Evolutionary conservation across 2,329 filamentous ascomycete species (phyloP).

Genomic region (Cyphellophora attinorum): DNA sequence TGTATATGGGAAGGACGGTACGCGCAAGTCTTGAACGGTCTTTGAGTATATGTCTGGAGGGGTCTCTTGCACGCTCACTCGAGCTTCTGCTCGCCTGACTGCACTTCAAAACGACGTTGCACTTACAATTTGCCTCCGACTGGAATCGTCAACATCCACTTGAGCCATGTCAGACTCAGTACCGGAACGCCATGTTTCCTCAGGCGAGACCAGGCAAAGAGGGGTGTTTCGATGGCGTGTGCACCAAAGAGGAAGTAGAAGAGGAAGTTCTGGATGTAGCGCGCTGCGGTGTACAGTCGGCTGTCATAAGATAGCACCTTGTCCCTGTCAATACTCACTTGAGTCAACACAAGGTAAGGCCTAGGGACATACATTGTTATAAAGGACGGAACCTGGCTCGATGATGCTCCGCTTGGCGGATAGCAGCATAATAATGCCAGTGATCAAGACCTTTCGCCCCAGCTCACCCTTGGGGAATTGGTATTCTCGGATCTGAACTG

Average conservation of each 20-base stretch:
- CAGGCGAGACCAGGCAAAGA: slow-evolving; percentile 10
- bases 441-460: slow-evolving; percentile 7
- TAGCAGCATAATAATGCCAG: slow-evolving; percentile 8
- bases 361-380: slow-evolving; percentile 11
- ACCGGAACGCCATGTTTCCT: slow-evolving; percentile 10
- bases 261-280: slow-evolving; percentile 9
- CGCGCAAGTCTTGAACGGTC: too few relatives aligned
- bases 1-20: too few relatives aligned
- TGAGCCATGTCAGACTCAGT: slow-evolving; percentile 10
- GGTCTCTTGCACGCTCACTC: too few relatives aligned
- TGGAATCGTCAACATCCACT: slow-evolving; percentile 13
- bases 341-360: too few relatives aligned
- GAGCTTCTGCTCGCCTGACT: too few relatives aligned
- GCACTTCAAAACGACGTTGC: too few relatives aligned
- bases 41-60: too few relatives aligned
- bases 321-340: too few relatives aligned
- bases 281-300: slow-evolving; percentile 9
- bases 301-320: too few relatives aligned
- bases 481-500: too few relatives aligned
- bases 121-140: slow-evolving; percentile 6
- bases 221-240: slow-evolving; percentile 6
- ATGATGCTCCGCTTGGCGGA: slow-evolving; percentile 12
- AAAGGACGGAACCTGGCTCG: slow-evolving; percentile 11
- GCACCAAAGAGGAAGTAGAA: slow-evolving; percentile 11
- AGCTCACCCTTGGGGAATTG: slow-evolving; percentile 10